Base-by-base conservation (phyloP, 2,329 filamentous ascomycete species). In the Teratosphaeria destructans region DNA sequence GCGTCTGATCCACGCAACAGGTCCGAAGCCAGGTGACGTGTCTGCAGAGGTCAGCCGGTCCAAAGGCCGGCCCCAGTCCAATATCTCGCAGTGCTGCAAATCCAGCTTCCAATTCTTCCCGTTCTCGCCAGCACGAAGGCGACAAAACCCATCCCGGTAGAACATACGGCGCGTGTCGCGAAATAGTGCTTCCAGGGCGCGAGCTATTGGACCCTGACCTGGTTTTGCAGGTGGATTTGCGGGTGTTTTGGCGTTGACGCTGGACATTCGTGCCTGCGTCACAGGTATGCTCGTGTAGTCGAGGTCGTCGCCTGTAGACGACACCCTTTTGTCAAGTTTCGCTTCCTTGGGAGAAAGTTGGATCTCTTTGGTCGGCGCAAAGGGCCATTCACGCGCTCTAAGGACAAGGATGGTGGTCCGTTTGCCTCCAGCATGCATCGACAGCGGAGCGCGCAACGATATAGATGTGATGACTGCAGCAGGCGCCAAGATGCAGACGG, bases 81-180 rank as follows among this genome's bases (percentile, higher is more conserved):
- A 58, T 43, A 70, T 54, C 52, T 63, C 59, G 55, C 62, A 64
- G 23, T 60, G 49, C 32, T 68, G 67, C 35, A 71, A 58, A 62
- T 71, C 68, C 16, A 71, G 52, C 55, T 70, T 70, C 61, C 63
- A 69, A 23, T 59, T 56, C 19, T 37, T 66, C 2, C 64, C 62
- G 16, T 60, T 59, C 2, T 61, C 58, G 10, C 59, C 55, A 19
- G 68, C 56, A 3, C 62, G 60, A 12, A 71, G 49, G 55, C 67
- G 65, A 1, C 64, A 63, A 59, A 71, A 66, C 2, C 67, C 65
- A 23, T 70, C 67, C 27, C 68, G 59, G 14, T 64, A 54, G 49
- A 64, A 69, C 64, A 70, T 70, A 4, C 69, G 65, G 14, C 60
- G 58, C 5, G 64, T 61, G 27, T 70, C 60, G 29, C 61, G 59